Evolutionary conservation across 192 early-diverging fungal genomes (phyloP).

Genomic region (Coemansia reversa): DNA sequence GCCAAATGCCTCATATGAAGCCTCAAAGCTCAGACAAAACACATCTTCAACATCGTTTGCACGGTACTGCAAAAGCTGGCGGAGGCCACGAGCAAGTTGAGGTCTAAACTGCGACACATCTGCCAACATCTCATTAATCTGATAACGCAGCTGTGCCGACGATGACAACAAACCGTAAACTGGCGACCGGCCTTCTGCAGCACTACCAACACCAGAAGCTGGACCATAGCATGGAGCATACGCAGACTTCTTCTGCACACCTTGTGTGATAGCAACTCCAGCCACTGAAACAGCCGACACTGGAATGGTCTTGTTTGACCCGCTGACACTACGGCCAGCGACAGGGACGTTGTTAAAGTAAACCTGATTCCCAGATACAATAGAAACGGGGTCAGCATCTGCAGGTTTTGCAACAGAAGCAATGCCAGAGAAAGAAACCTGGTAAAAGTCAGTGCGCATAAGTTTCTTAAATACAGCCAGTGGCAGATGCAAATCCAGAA

Average conservation of each 20-base stretch:
- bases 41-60: slow-evolving; percentile 79
- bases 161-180: slow-evolving; percentile 39
- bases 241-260: slow-evolving; percentile 2
- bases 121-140: slow-evolving; percentile 66
- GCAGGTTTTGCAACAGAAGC: slow-evolving; percentile 15
- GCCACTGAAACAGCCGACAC: not conserved
- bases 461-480: slow-evolving; percentile 88
- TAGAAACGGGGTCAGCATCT: slow-evolving; percentile 6
- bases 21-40: slow-evolving; percentile 80
- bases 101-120: slow-evolving; percentile 79
- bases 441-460: slow-evolving; percentile 50
- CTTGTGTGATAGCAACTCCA: not conserved
- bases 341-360: not conserved
- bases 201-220: not conserved
- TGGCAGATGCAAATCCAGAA: slow-evolving; percentile 83
- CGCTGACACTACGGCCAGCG: not conserved
- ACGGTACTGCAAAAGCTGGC: slow-evolving; percentile 79
- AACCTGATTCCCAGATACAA: slow-evolving; percentile 23
- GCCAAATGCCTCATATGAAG: slow-evolving; percentile 68
- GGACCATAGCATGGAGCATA: slow-evolving; percentile 18
- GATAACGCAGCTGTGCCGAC: slow-evolving; percentile 44
- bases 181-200: slow-evolving; percentile 24
- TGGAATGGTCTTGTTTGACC: not conserved
- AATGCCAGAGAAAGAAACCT: slow-evolving; percentile 10
- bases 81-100: slow-evolving; percentile 74